Evolutionary conservation across 2,329 filamentous ascomycete genomes (phyloP), one percentile per base, ranked within the genome.

Genomic region (Graphium sp.): DNA sequence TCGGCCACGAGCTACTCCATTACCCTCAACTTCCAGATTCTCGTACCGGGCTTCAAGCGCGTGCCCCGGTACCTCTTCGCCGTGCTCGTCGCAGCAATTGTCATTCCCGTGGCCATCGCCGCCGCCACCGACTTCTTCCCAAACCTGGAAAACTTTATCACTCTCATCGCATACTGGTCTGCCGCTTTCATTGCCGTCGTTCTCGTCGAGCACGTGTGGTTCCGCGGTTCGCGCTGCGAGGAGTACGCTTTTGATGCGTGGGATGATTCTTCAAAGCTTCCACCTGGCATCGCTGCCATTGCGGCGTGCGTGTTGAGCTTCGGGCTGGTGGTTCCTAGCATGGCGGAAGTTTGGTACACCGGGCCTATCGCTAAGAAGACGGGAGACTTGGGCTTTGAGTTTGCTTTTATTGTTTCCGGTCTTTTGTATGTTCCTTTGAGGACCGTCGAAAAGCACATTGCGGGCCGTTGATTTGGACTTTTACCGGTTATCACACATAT

Each of bases 371-470:
- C 68, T 1, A 47, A 57, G 45, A 59, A 39, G 20, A 71, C 69
- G 8, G 72, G 72, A 0, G 71, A 77, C 36, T 65, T 77, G 42
- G 73, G 72, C 1, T 74, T 77, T 32, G 72, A 77, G 50, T 48
- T 72, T 43, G 70, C 70, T 0, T 63, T 75, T 40, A 55, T 56
- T 17, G 42, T 66, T 32, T 62, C 59, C 9, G 55, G 45, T 2
- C 8, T 66, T 18, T 43, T 53, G 16, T 68, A 66, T 31, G 28
- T 62, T 2, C 59, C 60, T 4, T 42, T 67, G 9, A 48, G 62
- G 6, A 55, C 48, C 39, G 28, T 55, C 0, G 63, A 67, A 46
- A 57, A 50, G 34, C 48, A 46, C 26, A 24, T 45, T 13, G 40
- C 40, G 6, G 45, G 42, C 12, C 34, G 47, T 20, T 49, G n/a